Conservation (phyloP, 225 moss, liverwort and hornwort species). For the Pleurozium schreberi region DNA sequence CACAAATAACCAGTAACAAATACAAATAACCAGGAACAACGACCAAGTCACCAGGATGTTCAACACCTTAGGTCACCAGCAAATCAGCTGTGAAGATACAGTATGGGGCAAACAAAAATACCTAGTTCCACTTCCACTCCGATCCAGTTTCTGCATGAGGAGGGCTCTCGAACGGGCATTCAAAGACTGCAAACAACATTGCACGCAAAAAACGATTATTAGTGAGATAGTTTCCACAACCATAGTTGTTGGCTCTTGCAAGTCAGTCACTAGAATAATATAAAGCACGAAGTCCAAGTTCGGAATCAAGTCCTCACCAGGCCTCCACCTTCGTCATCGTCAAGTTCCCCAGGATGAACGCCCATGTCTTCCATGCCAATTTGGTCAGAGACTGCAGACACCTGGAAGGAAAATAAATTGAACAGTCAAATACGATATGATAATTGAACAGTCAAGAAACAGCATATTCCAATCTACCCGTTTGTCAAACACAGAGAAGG, state of each 20-base stretch:
- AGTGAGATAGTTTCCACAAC: background rate
- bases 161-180: constrained; percentile 97
- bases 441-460: background rate
- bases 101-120: background rate
- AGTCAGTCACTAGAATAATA: background rate
- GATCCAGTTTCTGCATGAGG: constrained; percentile 97
- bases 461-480: background rate
- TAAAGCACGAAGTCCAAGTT: background rate
- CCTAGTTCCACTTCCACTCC: constrained; percentile 91
- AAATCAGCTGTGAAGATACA: background rate
- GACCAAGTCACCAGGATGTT: background rate
- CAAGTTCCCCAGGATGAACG: constrained; percentile 96
- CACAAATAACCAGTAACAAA: background rate
- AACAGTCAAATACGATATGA: background rate
- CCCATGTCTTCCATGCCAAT: constrained; percentile 99
- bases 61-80: background rate
- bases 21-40: background rate
- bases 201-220: background rate
- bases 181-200: constrained; percentile 53
- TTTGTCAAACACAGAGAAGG: background rate
- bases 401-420: constrained; percentile 32
- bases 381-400: constrained; percentile 98
- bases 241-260: background rate
- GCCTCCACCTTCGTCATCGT: constrained; percentile 99
- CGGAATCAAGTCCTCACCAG: constrained; percentile 24